These are phyloP conservation scores for Cladosporium sp. DNA, from an alignment of 2,329 filamentous ascomycete species.

Conservation along the genomic window DNA sequence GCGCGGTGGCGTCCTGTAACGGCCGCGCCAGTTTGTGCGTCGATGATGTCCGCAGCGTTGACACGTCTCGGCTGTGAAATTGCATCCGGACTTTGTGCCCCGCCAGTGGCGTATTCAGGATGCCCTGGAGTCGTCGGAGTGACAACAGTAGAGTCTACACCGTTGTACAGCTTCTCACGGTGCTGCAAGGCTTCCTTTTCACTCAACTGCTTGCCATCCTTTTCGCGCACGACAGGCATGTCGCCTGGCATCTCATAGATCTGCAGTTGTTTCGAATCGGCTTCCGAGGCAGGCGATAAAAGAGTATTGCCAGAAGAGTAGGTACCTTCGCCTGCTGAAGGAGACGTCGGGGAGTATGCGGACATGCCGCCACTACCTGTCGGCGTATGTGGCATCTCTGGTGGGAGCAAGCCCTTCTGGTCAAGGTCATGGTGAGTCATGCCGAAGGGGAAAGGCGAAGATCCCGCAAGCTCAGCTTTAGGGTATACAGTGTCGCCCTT, in stretches of 20 bases:
- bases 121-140: background rate
- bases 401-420: conserved; percentile 19
- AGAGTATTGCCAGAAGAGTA: conserved; percentile 21
- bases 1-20: conserved; percentile 7
- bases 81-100: background rate
- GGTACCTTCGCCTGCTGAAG: conserved; percentile 24
- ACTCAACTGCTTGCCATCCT: conserved; percentile 42
- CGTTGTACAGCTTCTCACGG: conserved; percentile 44
- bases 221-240: conserved; percentile 50
- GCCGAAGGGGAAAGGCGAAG: conserved; percentile 15
- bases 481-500: conserved; percentile 33
- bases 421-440: conserved; percentile 15
- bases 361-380: conserved; percentile 11
- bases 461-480: conserved; percentile 43
- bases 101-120: background rate
- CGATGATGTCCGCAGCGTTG: conserved; percentile 23
- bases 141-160: conserved; percentile 31
- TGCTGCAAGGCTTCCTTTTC: conserved; percentile 47
- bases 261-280: conserved; percentile 23
- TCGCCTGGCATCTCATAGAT: conserved; percentile 53
- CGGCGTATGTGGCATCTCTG: conserved; percentile 11
- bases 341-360: conserved; percentile 17
- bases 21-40: conserved; percentile 12
- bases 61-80: conserved; percentile 19
- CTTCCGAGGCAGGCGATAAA: conserved; percentile 25